Percentiles rank a stretch among this genome's conserved stretches.
Evolutionary conservation across 768 basidiomycete genomes (phyloP).

Genomic region (Podaxis sp.): DNA sequence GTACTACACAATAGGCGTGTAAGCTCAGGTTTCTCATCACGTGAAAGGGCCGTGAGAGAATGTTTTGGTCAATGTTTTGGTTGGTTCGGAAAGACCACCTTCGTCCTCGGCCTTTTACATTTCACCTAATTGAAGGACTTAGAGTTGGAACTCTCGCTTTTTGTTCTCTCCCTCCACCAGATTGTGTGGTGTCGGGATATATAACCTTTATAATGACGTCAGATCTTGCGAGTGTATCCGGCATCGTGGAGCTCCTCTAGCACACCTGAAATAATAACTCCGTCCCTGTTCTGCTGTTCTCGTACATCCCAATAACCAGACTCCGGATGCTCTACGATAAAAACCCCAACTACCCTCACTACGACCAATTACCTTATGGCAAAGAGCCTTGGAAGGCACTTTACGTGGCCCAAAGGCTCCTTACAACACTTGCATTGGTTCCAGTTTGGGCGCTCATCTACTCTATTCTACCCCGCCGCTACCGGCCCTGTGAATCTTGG

Average conservation of each 20-base stretch:
- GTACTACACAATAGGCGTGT: no score
- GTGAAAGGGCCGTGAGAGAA: no score
- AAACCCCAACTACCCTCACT: constrained; percentile 40
- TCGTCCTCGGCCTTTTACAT: no score
- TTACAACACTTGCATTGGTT: constrained; percentile 49
- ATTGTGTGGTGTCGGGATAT: not conserved
- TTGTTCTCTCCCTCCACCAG: no score
- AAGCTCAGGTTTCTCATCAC: no score
- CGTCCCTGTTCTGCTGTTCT: not conserved
- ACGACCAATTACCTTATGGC: constrained; percentile 42
- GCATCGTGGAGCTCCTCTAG: not conserved
- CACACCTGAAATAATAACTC: not conserved
- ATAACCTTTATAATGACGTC: not conserved
- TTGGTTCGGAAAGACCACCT: no score
- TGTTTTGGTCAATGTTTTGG: no score
- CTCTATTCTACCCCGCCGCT: constrained; percentile 38
- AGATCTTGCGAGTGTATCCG: not conserved
- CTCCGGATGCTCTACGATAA: constrained; percentile 25
- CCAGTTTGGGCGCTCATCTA: constrained; percentile 47
- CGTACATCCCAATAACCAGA: not conserved
- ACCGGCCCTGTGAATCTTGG: constrained; percentile 51
- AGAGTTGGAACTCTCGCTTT: no score
- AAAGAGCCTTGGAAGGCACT: constrained; percentile 45
- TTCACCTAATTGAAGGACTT: no score
- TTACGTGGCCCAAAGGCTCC: constrained; percentile 47